Conservation (phyloP, 306 rosid species). For the Spatholobus suberectus region DNA sequence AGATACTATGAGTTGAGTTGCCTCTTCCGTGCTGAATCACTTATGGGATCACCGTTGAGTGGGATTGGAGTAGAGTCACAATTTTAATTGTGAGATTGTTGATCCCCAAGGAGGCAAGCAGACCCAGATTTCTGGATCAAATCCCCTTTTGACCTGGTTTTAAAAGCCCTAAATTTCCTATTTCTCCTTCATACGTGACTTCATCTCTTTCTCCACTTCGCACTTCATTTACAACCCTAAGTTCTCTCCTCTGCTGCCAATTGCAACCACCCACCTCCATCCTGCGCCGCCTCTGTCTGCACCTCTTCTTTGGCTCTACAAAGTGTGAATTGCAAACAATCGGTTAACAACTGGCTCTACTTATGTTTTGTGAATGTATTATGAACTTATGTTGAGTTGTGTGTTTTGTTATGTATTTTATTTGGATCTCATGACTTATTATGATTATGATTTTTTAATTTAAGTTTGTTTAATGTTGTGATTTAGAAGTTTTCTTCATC, state of each 20-base stretch:
- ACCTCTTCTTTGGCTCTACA: too few relatives aligned
- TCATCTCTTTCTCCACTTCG: too few relatives aligned
- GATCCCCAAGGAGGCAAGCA: not conserved
- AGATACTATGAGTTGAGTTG: not conserved
- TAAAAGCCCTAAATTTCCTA: too few relatives aligned
- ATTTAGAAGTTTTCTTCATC: not conserved
- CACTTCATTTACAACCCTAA: too few relatives aligned
- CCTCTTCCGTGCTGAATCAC: not conserved
- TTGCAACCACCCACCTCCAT: too few relatives aligned
- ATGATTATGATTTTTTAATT: not conserved
- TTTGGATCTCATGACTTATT: not conserved
- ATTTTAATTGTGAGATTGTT: not conserved
- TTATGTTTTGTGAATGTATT: not conserved
- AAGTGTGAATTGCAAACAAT: too few relatives aligned
- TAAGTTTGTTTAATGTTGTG: not conserved
- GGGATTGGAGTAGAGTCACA: not conserved
- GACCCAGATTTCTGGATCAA: not conserved
- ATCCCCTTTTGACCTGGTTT: too few relatives aligned
- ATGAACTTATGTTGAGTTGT: not conserved
- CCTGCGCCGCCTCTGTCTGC: too few relatives aligned
- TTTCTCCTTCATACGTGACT: too few relatives aligned
- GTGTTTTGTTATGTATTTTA: not conserved
- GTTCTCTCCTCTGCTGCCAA: too few relatives aligned
- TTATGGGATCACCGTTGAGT: not conserved
- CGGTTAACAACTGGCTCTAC: too few relatives aligned